Conservation (phyloP, 208 protist species). For the Leishmania aethiopica region DNA sequence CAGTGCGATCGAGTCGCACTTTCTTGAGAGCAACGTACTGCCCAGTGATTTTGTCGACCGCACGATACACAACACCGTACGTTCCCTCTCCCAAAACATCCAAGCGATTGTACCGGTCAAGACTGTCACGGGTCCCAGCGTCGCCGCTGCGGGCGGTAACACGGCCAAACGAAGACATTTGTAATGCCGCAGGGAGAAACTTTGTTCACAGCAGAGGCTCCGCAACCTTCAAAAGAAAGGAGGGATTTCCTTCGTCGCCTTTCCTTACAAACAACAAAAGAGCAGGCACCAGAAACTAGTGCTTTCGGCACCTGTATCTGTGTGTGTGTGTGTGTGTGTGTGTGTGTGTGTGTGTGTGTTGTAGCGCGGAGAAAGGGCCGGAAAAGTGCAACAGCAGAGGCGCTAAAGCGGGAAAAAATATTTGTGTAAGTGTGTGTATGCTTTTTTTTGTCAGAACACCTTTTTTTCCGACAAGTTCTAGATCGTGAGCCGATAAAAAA, state of each 20-base stretch:
- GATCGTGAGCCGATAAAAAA: neutral
- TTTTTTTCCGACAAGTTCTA: neutral
- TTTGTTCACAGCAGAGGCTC: neutral
- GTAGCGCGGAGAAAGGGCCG: neutral
- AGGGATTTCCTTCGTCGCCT: neutral
- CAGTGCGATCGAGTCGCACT: conserved; percentile 96
- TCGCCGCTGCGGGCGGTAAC: conserved; percentile 42
- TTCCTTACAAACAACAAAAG: neutral
- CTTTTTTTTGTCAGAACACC: neutral
- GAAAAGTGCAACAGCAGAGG: neutral
- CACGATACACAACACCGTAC: conserved; percentile 93
- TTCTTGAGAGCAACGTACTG: conserved; percentile 98
- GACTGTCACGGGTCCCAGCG: conserved; percentile 48
- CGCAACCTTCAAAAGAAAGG: neutral
- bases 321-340: neutral
- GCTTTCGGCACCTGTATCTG: neutral
- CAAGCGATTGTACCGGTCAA: conserved; percentile 89
- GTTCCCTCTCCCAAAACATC: conserved; percentile 93
- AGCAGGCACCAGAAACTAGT: neutral
- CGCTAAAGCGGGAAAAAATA: neutral
- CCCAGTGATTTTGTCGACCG: conserved; percentile 78
- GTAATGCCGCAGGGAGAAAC: conserved; percentile 4
- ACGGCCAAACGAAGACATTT: conserved; percentile 61
- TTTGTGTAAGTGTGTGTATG: neutral
- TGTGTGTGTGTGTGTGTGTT: neutral